Evolutionary conservation across 2,329 filamentous ascomycete genomes (phyloP), one percentile per base, ranked within the genome.

Genomic region (Venturia pyrina): DNA sequence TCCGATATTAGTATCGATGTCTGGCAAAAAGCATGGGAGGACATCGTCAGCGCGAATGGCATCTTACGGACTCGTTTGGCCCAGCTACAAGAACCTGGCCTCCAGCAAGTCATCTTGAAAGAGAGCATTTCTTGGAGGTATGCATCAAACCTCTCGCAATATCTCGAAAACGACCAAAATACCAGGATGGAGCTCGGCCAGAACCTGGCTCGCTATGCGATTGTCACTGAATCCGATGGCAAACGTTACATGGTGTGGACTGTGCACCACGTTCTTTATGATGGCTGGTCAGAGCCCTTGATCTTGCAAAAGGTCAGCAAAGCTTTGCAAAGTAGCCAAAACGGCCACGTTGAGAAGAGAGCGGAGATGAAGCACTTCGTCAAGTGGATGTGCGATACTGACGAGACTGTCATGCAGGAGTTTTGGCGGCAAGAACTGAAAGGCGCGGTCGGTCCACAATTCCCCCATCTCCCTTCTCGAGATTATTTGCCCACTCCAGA

Each of bases 201-300:
- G 32, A 70, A 71, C 10, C 70, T 80, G 0, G 74, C 76, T 63
- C 73, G 76, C 17, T 78, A 75, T 62, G 76, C 73, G 13, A 69
- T 79, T 10, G 68, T 77, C 5, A 71, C 68, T 19, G 66, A 72
- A 34, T 48, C 64, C 5, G 69, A 62, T 32, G 70, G 70, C 24
- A 72, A 71, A 32, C 69, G 69, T 2, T 77, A 80, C 68, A 79
- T 84, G 21, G 75, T 82, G 3, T 80, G 80, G 74, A 80, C 79
- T 0, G 77, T 81, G 63, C 81, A 83, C 66, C 81, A 83, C 64
- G 80, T 80, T 5, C 72, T 83, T 1, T 83, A 83, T 67, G 82
- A 84, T 71, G 82, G 81, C 11, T 77, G 75, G 75, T 77, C 75
- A 1, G 74, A 75, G 71, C 74, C 75, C 34, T 69, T 76, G 3